These are phyloP conservation scores for Begonia fuchsioides DNA, from an alignment of 306 rosid genomes.

Conservation along the genomic window DNA sequence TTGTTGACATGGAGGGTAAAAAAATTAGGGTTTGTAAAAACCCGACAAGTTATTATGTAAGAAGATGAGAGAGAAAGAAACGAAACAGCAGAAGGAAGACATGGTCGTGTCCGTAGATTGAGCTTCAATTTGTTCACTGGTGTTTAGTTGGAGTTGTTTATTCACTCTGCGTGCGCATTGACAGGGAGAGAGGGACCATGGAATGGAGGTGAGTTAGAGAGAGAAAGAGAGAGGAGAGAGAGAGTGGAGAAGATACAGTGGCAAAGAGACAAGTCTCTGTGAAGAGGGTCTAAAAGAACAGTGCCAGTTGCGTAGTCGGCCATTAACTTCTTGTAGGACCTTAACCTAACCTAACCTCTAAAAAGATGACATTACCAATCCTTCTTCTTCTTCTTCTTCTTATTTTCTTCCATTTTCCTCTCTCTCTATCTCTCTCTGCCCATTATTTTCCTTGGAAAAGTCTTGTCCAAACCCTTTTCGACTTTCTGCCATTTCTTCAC, in stretches of 20 bases:
- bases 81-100: background rate
- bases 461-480: no score
- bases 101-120: background rate
- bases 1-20: no score
- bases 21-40: no score
- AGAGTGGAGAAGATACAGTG: no score
- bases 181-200: no score
- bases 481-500: conserved; percentile 52
- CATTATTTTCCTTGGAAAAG: conserved; percentile 51
- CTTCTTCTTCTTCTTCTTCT: background rate
- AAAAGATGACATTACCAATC: conserved; percentile 20
- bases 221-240: no score
- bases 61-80: no score
- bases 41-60: no score
- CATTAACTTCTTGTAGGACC: conserved; percentile 53
- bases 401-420: background rate
- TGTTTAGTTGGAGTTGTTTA: conserved; percentile 12
- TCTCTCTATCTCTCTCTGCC: background rate
- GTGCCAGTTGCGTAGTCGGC: conserved; percentile 30
- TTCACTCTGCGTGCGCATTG: conserved; percentile 15
- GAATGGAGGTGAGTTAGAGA: background rate
- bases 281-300: no score
- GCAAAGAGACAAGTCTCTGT: no score
- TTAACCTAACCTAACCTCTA: conserved; percentile 35
- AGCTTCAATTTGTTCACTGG: no score